Percentiles rank a stretch among this genome's conserved stretches.
Evolutionary conservation across 352 stramenopile genomes (phyloP).

Genomic region (Pythium apleroticum): DNA sequence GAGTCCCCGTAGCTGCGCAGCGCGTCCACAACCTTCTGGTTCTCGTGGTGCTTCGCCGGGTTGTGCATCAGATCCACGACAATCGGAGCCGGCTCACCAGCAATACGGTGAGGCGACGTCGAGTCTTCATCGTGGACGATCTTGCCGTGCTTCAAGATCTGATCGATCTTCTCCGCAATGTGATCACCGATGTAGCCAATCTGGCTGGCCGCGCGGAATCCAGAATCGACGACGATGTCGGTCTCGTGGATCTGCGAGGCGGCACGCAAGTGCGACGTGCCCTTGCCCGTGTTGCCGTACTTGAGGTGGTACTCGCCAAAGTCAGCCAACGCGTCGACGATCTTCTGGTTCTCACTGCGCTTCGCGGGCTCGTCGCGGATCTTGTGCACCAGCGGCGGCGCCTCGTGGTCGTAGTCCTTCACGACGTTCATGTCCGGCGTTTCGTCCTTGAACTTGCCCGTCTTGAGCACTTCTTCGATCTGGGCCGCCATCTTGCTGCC

Average conservation of each 20-base stretch:
- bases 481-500: constrained; percentile 56
- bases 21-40: constrained; percentile 67
- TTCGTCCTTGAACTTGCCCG: constrained; percentile 52
- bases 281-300: constrained; percentile 70
- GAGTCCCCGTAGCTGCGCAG: constrained; percentile 72
- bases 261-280: constrained; percentile 62
- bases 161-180: constrained; percentile 77
- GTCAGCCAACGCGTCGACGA: constrained; percentile 62
- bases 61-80: constrained; percentile 62
- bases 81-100: constrained; percentile 62
- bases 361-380: constrained; percentile 48
- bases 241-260: constrained; percentile 62
- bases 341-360: constrained; percentile 55
- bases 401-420: constrained; percentile 43
- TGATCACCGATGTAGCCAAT: constrained; percentile 66
- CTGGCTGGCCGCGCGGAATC: constrained; percentile 37
- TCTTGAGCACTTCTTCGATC: constrained; percentile 57
- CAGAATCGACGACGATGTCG: constrained; percentile 50
- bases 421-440: constrained; percentile 49
- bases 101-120: constrained; percentile 34
- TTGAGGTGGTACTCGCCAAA: constrained; percentile 75
- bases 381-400: constrained; percentile 45
- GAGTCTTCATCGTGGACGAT: constrained; percentile 49
- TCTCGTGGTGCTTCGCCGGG: constrained; percentile 52
- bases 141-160: constrained; percentile 67